phyloP scores from a whole-genome alignment of 805 yeast species.

The Ogataea glucozyma region DNA sequence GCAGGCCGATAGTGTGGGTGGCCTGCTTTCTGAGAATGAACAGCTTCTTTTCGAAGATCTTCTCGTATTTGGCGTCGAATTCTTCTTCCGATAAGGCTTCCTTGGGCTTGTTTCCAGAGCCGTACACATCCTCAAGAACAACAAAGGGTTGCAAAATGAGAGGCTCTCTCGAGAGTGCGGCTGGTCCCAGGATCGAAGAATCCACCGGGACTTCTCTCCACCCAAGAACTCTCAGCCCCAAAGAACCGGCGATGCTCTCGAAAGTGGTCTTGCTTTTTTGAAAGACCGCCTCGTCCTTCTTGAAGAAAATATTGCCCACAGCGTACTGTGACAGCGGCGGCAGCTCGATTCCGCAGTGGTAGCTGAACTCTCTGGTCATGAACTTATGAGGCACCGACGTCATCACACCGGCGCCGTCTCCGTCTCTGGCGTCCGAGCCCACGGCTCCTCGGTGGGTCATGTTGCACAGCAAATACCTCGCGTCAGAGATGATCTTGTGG shows the following conservation, averaged over 20 bases:
- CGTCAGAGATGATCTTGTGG: slow-evolving; percentile 93
- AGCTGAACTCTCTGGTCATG: slow-evolving; percentile 79
- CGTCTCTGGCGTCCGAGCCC: slow-evolving; percentile 92
- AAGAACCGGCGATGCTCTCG: slow-evolving; percentile 72
- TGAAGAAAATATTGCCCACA: slow-evolving; percentile 91
- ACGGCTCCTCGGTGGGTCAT: slow-evolving; percentile 99
- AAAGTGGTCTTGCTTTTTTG: slow-evolving; percentile 73
- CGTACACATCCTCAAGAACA: slow-evolving; percentile 57
- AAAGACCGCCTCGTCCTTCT: slow-evolving; percentile 74
- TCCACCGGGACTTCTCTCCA: slow-evolving; percentile 97
- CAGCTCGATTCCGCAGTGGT: slow-evolving; percentile 62
- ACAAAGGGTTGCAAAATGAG: slow-evolving; percentile 90
- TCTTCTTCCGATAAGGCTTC: slow-evolving; percentile 47
- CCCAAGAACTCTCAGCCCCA: slow-evolving; percentile 82
- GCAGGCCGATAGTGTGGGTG: slow-evolving; percentile 86
- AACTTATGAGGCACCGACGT: slow-evolving; percentile 89
- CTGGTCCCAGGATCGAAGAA: slow-evolving; percentile 92
- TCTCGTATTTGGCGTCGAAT: slow-evolving; percentile 56
- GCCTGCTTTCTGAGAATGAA: slow-evolving; percentile 87
- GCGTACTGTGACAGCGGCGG: slow-evolving; percentile 90
- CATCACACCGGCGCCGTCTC: slow-evolving; percentile 98
- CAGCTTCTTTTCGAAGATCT: slow-evolving; percentile 76
- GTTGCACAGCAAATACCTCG: slow-evolving; percentile 82
- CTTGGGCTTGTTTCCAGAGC: slow-evolving; percentile 37
- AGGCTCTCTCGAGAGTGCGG: slow-evolving; percentile 92